A percentile compares a stretch with the other conserved stretches of the same genome.
Conservation (phyloP, 805 yeast genomes). For the Maudiozyma turicensis region DNA sequence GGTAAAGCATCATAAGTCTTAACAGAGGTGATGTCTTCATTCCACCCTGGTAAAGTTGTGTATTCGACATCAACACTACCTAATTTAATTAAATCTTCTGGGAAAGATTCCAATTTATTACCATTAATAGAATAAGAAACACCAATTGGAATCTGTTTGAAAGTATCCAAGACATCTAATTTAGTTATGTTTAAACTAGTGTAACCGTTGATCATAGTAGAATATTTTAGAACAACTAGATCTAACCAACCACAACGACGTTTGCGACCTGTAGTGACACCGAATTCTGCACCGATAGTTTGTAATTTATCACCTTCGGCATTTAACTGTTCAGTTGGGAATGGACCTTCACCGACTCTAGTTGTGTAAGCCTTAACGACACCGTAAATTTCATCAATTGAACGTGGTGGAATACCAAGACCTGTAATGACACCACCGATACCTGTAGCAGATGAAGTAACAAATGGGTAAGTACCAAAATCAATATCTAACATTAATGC, state of each 20-base stretch:
- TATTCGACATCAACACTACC: constrained; percentile 90
- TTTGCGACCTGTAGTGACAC: constrained; percentile 98
- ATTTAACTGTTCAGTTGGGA: constrained; percentile 95
- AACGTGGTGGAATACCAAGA: constrained; percentile 86
- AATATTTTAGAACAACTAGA: constrained; percentile 85
- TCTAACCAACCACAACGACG: constrained; percentile 99
- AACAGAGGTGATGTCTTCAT: constrained; percentile 66
- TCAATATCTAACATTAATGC: constrained; percentile 96
- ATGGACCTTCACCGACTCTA: constrained; percentile 98
- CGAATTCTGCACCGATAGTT: constrained; percentile 86
- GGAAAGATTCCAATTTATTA: constrained; percentile 67
- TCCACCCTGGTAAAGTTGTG: constrained; percentile 91
- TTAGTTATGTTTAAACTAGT: constrained; percentile 91
- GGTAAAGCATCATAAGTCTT: constrained; percentile 73
- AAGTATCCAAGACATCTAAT: constrained; percentile 86
- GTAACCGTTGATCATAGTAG: constrained; percentile 88
- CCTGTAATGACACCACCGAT: constrained; percentile 98
- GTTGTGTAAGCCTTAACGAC: constrained; percentile 98
- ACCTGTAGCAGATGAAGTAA: constrained; percentile 90
- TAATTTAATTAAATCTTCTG: constrained; percentile 76
- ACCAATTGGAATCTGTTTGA: constrained; percentile 82
- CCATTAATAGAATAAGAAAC: constrained; percentile 77
- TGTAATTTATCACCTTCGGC: constrained; percentile 80
- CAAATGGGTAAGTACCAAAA: constrained; percentile 96
- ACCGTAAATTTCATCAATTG: constrained; percentile 76